Conservation (phyloP, 208 protist species). For the Lotmaria passim region DNA sequence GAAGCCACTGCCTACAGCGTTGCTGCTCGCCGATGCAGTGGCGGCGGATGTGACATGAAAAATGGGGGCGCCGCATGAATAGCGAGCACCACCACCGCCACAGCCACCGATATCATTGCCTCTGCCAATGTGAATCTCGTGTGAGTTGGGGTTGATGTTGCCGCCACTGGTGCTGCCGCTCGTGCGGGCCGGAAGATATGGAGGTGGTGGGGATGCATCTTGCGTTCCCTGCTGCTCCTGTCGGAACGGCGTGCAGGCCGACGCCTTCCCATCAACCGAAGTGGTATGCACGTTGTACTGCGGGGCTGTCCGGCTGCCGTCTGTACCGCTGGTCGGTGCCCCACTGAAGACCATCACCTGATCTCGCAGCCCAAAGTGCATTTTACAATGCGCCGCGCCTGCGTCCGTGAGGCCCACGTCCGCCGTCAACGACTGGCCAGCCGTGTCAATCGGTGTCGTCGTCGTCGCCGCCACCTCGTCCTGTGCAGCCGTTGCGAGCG, state of each 20-base stretch:
- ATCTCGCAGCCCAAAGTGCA: constrained; percentile 22
- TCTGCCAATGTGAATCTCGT: constrained; percentile 1
- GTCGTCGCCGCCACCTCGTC: neutral
- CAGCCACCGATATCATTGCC: neutral
- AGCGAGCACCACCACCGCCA: no score
- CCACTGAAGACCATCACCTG: constrained; percentile 26
- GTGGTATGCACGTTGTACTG: neutral
- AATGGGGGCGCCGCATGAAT: no score
- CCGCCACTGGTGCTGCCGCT: neutral
- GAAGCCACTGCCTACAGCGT: no score
- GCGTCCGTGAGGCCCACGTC: neutral
- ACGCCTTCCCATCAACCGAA: neutral
- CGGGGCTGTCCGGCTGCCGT: neutral
- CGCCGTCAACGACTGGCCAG: neutral
- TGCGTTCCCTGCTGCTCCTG: neutral
- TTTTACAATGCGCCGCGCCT: neutral
- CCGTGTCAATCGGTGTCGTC: neutral
- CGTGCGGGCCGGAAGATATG: neutral
- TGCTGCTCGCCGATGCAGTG: no score
- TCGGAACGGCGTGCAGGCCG: neutral
- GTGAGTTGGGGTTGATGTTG: no score
- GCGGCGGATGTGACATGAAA: no score
- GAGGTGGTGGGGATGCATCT: constrained; percentile 2
- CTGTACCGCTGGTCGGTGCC: neutral
- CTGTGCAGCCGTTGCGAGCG: neutral